Evolutionary conservation across 257 asterid genomes (phyloP).

Genomic region (Thymus mandschuricus): DNA sequence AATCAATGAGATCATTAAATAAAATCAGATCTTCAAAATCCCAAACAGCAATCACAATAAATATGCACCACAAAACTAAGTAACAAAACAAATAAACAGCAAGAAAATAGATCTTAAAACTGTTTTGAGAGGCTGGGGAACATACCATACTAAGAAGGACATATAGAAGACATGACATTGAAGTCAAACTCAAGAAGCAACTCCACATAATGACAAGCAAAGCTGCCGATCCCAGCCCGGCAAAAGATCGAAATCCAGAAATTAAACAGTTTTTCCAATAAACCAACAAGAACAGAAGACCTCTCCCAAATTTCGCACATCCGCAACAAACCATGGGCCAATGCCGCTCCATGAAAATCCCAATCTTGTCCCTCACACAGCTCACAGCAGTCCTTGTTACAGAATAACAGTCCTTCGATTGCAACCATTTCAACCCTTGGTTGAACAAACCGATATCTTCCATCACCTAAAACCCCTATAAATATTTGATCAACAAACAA

Average conservation of each 20-base stretch:
- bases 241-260: slow-evolving; percentile 69
- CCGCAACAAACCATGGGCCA: slow-evolving; percentile 96
- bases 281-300: slow-evolving; percentile 55
- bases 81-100: neutral
- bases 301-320: slow-evolving; percentile 64
- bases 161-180: slow-evolving; percentile 83
- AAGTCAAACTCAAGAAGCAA: slow-evolving; percentile 94
- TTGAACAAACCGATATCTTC: slow-evolving; percentile 96
- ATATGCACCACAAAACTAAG: slow-evolving; percentile 25
- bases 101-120: neutral
- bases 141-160: slow-evolving; percentile 98
- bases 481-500: slow-evolving; percentile 25
- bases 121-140: slow-evolving; percentile 25
- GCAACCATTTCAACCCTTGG: slow-evolving; percentile 92
- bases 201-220: slow-evolving; percentile 95
- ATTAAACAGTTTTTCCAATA: slow-evolving; percentile 76
- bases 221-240: slow-evolving; percentile 90
- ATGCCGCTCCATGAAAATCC: slow-evolving; percentile 75
- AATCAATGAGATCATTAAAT: slow-evolving; percentile 29
- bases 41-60: neutral
- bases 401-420: slow-evolving; percentile 75
- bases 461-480: slow-evolving; percentile 50
- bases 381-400: slow-evolving; percentile 53
- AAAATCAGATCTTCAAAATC: slow-evolving; percentile 32
- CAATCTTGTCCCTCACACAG: slow-evolving; percentile 75